Evolutionary conservation across 169 alveolate genomes (phyloP).

Genomic region (Babesia bovis): DNA sequence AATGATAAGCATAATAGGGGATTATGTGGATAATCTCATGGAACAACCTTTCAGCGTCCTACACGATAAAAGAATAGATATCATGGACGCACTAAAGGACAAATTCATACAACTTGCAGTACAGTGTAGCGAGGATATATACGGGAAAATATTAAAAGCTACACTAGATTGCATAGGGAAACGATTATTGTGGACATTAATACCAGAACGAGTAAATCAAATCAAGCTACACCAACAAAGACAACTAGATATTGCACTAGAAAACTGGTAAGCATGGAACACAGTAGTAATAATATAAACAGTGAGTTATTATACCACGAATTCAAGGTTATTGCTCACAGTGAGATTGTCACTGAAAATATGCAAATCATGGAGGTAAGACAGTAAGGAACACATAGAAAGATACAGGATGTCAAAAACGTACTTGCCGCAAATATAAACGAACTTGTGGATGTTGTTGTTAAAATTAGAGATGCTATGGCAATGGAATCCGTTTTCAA

Average conservation of each 20-base stretch:
- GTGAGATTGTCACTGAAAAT: conserved; percentile 12
- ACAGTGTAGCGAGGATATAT: conserved; percentile 42
- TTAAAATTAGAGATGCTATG: background rate
- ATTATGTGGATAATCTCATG: conserved; percentile 37
- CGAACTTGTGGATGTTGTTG: conserved; percentile 37
- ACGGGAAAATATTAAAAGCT: conserved; percentile 25
- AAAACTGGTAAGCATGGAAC: conserved; percentile 31
- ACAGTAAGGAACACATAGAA: background rate
- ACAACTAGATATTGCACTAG: conserved; percentile 33
- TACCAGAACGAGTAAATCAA: conserved; percentile 33
- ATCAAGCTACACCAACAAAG: conserved; percentile 13
- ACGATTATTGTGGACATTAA: conserved; percentile 15
- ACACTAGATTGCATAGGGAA: conserved; percentile 32
- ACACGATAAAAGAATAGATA: conserved; percentile 45
- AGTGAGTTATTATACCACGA: conserved; percentile 30
- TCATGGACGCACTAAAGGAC: conserved; percentile 12
- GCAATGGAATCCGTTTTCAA: conserved; percentile 13
- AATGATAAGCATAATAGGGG: conserved; percentile 49
- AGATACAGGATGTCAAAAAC: conserved; percentile 38
- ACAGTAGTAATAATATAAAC: background rate
- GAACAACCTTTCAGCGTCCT: conserved; percentile 48
- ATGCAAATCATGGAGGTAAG: conserved; percentile 34
- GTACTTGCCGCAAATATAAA: conserved; percentile 24
- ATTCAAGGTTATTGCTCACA: conserved; percentile 31
- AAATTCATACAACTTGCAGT: conserved; percentile 46